Conservation (phyloP, 305 asterid genomes). For the Fraxinus sp. region DNA sequence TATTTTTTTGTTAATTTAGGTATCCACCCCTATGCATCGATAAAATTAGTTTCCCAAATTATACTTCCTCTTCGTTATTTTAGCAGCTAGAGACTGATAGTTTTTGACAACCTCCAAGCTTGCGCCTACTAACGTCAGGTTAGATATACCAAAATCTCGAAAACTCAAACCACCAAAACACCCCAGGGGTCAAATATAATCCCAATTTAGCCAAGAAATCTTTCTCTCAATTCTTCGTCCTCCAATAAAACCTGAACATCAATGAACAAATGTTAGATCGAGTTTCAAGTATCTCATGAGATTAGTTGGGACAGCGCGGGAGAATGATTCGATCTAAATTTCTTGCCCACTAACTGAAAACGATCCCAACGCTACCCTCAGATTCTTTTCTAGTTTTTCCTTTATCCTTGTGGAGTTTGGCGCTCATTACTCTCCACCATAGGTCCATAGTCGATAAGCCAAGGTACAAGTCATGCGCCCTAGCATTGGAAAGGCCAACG, state of each 20-base stretch:
- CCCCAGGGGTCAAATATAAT: too few relatives aligned
- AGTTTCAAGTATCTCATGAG: neutral
- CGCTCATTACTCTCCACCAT: neutral
- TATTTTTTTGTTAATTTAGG: neutral
- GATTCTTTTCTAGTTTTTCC: too few relatives aligned
- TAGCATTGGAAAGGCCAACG: too few relatives aligned
- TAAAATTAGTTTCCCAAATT: neutral
- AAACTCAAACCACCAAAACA: too few relatives aligned
- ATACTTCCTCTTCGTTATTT: neutral
- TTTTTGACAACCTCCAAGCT: neutral
- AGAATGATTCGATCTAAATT: too few relatives aligned
- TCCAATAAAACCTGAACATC: neutral
- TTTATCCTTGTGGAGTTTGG: neutral
- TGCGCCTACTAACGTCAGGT: neutral
- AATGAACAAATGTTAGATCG: neutral
- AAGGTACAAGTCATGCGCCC: too few relatives aligned
- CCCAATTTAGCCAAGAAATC: neutral
- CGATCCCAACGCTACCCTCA: too few relatives aligned
- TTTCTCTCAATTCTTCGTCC: neutral
- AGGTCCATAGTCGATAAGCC: too few relatives aligned
- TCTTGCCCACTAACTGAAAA: too few relatives aligned
- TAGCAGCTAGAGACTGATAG: neutral
- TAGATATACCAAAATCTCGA: neutral
- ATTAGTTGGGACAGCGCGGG: neutral
- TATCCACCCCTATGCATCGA: neutral